Conservation (phyloP, 768 basidiomycete genomes). For the Kwoniella dejecticola region DNA sequence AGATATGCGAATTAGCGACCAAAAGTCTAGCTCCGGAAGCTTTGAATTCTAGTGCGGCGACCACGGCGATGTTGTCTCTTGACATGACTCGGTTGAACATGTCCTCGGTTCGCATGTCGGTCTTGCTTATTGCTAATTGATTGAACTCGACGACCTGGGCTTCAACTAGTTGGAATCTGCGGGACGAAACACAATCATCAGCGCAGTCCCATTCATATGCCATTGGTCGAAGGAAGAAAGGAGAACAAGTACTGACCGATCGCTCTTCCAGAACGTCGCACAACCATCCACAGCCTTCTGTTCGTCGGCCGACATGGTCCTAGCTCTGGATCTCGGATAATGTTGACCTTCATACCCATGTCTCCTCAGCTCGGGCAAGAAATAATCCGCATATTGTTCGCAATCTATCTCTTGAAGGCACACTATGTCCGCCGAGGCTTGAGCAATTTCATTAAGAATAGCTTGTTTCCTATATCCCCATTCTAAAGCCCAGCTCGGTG, state of each 20-base stretch:
- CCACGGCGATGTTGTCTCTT: conserved; percentile 88
- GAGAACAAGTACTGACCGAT: conserved; percentile 64
- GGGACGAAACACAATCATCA: not conserved
- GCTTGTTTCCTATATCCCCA: conserved; percentile 92
- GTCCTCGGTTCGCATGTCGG: conserved; percentile 76
- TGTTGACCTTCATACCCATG: conserved; percentile 88
- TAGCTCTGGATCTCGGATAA: conserved; percentile 87
- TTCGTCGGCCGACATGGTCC: conserved; percentile 87
- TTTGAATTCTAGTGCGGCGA: conserved; percentile 82
- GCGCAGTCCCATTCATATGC: not conserved
- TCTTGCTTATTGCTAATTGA: conserved; percentile 89
- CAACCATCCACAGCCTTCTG: conserved; percentile 89
- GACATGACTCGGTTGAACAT: conserved; percentile 99
- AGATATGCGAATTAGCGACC: conserved; percentile 85
- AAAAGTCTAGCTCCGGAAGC: conserved; percentile 84
- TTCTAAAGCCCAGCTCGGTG: conserved; percentile 91
- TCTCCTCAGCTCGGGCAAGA: conserved; percentile 69
- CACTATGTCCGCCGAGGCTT: conserved; percentile 80
- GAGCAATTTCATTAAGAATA: conserved; percentile 79
- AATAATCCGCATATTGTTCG: conserved; percentile 88
- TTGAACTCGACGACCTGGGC: conserved; percentile 92
- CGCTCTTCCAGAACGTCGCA: conserved; percentile 89
- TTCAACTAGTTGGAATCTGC: conserved; percentile 88
- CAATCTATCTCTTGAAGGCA: conserved; percentile 96
- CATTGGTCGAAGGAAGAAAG: no score